Evolutionary conservation across 75 land plant species (phyloP).

Genomic region (Larix kaempferi): DNA sequence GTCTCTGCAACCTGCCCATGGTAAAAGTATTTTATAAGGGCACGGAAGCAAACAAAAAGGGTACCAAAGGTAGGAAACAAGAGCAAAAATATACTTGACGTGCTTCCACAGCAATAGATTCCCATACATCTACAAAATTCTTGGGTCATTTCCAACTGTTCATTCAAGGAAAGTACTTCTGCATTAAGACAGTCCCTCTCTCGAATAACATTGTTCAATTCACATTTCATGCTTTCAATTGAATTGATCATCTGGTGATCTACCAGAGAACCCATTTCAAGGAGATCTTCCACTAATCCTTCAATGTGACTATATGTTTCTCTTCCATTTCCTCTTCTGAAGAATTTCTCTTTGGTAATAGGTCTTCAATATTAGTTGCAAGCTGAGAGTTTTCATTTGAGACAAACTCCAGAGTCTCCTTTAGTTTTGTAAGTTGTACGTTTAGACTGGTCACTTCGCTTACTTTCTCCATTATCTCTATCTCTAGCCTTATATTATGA

Average conservation of each 20-base stretch:
- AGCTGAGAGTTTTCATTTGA: too few relatives aligned
- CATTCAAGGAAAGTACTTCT: constrained; percentile 45
- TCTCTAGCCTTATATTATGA: constrained; percentile 29
- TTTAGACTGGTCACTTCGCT: constrained; percentile 23
- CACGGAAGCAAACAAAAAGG: not conserved
- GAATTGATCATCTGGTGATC: too few relatives aligned
- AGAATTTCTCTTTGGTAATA: too few relatives aligned
- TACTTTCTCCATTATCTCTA: constrained; percentile 34
- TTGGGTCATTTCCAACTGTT: constrained; percentile 74
- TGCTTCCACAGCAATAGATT: constrained; percentile 77
- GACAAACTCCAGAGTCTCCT: too few relatives aligned
- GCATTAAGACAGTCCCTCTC: constrained; percentile 58
- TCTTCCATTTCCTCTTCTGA: too few relatives aligned
- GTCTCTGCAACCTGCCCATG: constrained; percentile 64
- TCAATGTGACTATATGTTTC: too few relatives aligned
- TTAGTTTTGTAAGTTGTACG: too few relatives aligned
- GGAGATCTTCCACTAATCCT: too few relatives aligned
- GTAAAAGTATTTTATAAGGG: constrained; percentile 1
- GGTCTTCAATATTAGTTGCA: too few relatives aligned
- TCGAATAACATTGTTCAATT: too few relatives aligned
- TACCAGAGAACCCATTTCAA: too few relatives aligned
- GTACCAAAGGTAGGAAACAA: not conserved
- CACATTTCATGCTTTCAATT: too few relatives aligned
- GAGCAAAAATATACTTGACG: constrained; percentile 45
- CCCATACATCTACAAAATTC: constrained; percentile 67